These are phyloP conservation scores for Boletus insuetus DNA, from an alignment of 768 basidiomycete species.

Conservation along the genomic window DNA sequence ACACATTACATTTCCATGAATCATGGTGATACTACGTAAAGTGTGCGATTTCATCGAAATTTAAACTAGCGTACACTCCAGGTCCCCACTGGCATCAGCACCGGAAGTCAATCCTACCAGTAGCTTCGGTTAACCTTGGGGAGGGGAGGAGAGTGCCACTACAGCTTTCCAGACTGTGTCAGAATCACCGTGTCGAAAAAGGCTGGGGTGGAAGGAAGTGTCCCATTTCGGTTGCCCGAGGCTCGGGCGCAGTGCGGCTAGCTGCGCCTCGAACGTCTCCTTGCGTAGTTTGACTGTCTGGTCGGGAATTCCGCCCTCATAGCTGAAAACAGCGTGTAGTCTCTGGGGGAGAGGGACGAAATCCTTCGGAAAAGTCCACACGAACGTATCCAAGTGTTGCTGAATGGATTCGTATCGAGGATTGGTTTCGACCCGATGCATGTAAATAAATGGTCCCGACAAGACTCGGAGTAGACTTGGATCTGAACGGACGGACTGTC, in stretches of 20 bases:
- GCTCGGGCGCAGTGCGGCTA: not conserved
- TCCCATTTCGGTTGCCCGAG: not conserved
- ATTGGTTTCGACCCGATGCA: constrained; percentile 12
- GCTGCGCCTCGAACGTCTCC: not conserved
- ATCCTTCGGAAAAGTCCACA: not conserved
- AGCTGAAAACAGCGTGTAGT: constrained; percentile 10
- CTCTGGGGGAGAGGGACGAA: not conserved
- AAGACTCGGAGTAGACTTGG: not conserved
- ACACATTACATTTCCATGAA: too few species aligned
- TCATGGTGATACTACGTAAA: too few species aligned
- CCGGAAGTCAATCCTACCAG: too few species aligned
- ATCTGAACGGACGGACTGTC: constrained; percentile 1
- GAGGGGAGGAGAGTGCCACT: constrained; percentile 1
- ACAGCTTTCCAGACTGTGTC: constrained; percentile 12
- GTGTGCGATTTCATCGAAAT: too few species aligned
- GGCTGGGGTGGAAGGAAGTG: not conserved
- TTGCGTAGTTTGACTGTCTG: not conserved
- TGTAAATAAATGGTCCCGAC: constrained; percentile 18
- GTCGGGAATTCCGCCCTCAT: fast-evolving
- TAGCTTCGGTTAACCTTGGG: too few species aligned
- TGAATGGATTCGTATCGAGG: not conserved
- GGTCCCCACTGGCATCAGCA: too few species aligned
- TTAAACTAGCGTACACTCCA: too few species aligned
- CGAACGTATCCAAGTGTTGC: constrained; percentile 8
- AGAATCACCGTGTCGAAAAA: not conserved